Evolutionary conservation across 495 filamentous ascomycete species (phyloP), one percentile per base, ranked within the genome.

Genomic region (Talaromyces liani): DNA sequence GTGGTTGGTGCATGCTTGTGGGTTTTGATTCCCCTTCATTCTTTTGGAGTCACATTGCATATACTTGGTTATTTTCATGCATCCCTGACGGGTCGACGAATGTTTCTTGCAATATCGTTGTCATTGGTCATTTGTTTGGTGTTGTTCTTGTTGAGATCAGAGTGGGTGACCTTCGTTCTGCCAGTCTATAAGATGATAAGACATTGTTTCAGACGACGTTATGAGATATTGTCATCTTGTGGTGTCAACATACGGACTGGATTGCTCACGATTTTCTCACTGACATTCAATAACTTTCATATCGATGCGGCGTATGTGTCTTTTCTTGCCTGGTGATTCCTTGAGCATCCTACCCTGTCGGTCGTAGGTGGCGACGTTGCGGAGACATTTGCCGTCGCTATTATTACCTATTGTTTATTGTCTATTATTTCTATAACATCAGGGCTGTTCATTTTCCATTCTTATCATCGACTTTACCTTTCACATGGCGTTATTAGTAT

Each of bases 1-100:
- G 53, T 58, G 63, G 65, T 63, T 67, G 79, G 73, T 78, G 77
- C 69, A 78, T 79, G 75, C 67, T 68, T 67, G 69, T 70, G 68
- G 66, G 68, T 68, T 68, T 64, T 63, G 56, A 58, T 18, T 58
- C 31, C 56, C 34, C 60, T 66, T 58, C 29, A 33, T 22, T 62
- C n/a, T 62, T 53, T 62, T 53, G 24, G 34, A 47, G 41, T 49
- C 41, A 31, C 6, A 36, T 58, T 64, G 63, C 63, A 64, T 60
- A 64, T 60, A 64, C 54, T 57, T 31, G 27, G 34, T 59, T 41
- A 18, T 49, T 58, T 18, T 14, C 55, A 64, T 64, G 55, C 63
- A 58, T 64, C 56, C 51, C 22, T 58, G 56, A 41, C 31, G 53
- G 62, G 39, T 36, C 41, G 62, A 55, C 53, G 55, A 57, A 47